Conservation (phyloP, 1,284 basidiomycete genomes). For the Tremellales sp. region DNA sequence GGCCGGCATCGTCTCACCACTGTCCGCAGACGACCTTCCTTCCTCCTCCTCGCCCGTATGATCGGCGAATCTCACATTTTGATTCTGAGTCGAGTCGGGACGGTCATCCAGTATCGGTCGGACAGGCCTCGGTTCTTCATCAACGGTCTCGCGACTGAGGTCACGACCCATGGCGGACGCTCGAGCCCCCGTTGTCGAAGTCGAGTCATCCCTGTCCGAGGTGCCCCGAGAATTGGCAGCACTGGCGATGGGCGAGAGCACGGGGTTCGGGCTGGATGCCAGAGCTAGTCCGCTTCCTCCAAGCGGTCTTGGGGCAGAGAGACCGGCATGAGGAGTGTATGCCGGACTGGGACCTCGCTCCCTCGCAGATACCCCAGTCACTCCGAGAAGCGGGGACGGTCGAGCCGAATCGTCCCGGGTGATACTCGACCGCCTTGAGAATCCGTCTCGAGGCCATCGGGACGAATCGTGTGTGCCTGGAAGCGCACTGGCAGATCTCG, state of each 20-base stretch:
- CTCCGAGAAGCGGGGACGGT: conserved; percentile 3
- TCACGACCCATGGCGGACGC: background rate
- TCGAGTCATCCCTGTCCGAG: conserved; percentile 24
- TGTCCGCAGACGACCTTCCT: background rate
- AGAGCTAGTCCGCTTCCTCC: no score
- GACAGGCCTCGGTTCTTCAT: background rate
- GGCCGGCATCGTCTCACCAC: background rate
- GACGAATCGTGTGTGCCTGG: conserved; percentile 27
- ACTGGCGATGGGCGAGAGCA: conserved; percentile 30
- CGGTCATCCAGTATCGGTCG: background rate
- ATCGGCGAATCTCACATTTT: background rate
- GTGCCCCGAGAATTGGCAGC: conserved; percentile 23
- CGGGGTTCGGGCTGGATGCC: conserved; percentile 5
- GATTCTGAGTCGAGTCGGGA: background rate
- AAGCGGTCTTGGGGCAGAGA: conserved; percentile 5
- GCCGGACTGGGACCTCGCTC: conserved; percentile 47
- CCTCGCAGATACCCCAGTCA: conserved; percentile 13
- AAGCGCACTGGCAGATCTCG: conserved; percentile 35
- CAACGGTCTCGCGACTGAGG: background rate
- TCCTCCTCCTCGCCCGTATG: background rate
- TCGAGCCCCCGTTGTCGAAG: background rate
- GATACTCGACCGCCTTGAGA: conserved; percentile 24
- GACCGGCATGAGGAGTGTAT: conserved; percentile 32
- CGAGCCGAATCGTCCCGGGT: conserved; percentile 3
- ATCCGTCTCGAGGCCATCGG: conserved; percentile 26